Evolutionary conservation across 495 filamentous ascomycete species (phyloP).

Genomic region (Aspergillus coremiiformis): DNA sequence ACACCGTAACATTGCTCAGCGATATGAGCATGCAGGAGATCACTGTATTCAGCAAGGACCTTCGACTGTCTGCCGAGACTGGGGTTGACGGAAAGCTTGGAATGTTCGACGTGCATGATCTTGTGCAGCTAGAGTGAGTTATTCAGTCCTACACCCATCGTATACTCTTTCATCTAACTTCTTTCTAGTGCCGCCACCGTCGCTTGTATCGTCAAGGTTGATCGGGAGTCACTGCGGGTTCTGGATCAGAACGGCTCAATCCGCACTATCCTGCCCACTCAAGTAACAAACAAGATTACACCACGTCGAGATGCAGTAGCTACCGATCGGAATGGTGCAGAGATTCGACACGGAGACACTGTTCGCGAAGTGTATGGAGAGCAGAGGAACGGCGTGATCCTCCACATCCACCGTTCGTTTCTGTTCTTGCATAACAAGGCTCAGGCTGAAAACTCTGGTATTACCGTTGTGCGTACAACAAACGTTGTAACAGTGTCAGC

Average conservation of each 20-base stretch:
- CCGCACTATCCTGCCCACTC: constrained; percentile 77
- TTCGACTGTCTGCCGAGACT: constrained; percentile 85
- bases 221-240: constrained; percentile 82
- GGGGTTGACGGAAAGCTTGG: constrained; percentile 71
- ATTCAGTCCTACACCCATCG: background rate
- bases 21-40: constrained; percentile 89
- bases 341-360: constrained; percentile 84
- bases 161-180: constrained; percentile 25
- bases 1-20: constrained; percentile 83
- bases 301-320: constrained; percentile 76
- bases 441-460: constrained; percentile 80
- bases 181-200: constrained; percentile 65
- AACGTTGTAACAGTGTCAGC: constrained; percentile 85
- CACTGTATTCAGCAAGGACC: constrained; percentile 95
- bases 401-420: constrained; percentile 85
- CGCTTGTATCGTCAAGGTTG: constrained; percentile 87
- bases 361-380: constrained; percentile 88
- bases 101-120: constrained; percentile 83
- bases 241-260: constrained; percentile 83
- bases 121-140: constrained; percentile 84
- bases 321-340: constrained; percentile 86
- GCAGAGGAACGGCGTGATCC: constrained; percentile 73
- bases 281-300: constrained; percentile 79
- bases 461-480: constrained; percentile 78
- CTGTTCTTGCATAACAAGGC: constrained; percentile 79